These are phyloP conservation scores for Acanthamoeba royreba DNA, from an alignment of 208 protist species.

Conservation along the genomic window DNA sequence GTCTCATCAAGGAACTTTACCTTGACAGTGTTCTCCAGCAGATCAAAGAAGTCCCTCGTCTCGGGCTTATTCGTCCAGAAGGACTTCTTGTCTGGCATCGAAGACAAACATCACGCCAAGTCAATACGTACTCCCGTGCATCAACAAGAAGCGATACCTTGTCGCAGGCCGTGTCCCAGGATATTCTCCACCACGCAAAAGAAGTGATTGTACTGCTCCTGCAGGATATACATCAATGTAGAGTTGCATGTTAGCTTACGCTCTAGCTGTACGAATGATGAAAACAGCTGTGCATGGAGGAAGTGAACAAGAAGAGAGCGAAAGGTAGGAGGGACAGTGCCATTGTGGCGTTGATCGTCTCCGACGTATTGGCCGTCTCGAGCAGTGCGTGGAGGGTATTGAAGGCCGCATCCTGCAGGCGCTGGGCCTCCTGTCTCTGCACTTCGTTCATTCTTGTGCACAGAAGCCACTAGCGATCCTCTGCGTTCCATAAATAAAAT, in stretches of 20 bases:
- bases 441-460: slow-evolving; percentile 8
- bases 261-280: background rate
- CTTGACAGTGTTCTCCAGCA: background rate
- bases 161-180: background rate
- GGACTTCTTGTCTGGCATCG: background rate
- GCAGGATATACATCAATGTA: too few species aligned
- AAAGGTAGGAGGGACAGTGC: background rate
- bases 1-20: background rate
- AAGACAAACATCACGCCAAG: background rate
- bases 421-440: background rate
- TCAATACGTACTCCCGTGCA: background rate
- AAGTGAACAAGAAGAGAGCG: background rate
- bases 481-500: too few species aligned
- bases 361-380: background rate
- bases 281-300: background rate
- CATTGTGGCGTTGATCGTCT: slow-evolving; percentile 18
- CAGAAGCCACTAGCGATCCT: too few species aligned
- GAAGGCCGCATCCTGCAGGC: slow-evolving; percentile 23
- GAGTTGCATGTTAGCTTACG: too few species aligned
- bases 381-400: slow-evolving; percentile 1
- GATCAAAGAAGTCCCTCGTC: background rate
- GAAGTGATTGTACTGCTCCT: slow-evolving; percentile 40
- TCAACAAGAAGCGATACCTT: too few species aligned
- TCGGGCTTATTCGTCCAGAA: background rate
- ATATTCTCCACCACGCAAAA: slow-evolving; percentile 42